These are phyloP conservation scores for Phytophthora gonapodyides DNA, from an alignment of 352 stramenopile genomes.

Conservation along the genomic window DNA sequence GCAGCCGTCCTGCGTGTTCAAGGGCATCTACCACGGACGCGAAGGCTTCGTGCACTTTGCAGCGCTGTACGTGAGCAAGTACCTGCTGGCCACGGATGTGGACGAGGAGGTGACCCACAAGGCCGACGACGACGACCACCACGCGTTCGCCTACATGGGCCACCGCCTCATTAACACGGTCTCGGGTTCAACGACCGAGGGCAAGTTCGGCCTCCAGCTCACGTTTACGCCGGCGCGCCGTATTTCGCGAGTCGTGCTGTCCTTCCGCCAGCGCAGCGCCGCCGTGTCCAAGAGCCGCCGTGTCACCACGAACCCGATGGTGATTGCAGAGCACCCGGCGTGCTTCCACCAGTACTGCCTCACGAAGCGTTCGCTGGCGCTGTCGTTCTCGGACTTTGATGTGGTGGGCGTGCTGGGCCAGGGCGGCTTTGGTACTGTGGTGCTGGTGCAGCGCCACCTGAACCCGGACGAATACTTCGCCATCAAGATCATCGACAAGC, in stretches of 20 bases:
- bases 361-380: constrained; percentile 78
- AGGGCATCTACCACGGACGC: constrained; percentile 86
- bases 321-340: constrained; percentile 71
- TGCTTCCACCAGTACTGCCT: constrained; percentile 87
- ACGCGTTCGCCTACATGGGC: constrained; percentile 60
- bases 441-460: constrained; percentile 80
- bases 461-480: constrained; percentile 82
- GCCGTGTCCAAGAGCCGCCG: constrained; percentile 48
- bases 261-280: constrained; percentile 70
- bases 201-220: constrained; percentile 81
- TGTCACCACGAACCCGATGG: constrained; percentile 76
- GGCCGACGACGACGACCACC: constrained; percentile 76
- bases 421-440: constrained; percentile 79
- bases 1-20: constrained; percentile 85
- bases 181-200: constrained; percentile 71
- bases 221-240: constrained; percentile 82
- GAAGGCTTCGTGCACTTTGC: constrained; percentile 88
- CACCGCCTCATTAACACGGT: constrained; percentile 77
- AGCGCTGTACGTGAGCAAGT: constrained; percentile 82
- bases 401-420: constrained; percentile 84
- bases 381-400: constrained; percentile 88
- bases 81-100: constrained; percentile 60
- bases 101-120: constrained; percentile 56
- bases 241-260: constrained; percentile 84
- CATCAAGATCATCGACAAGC: constrained; percentile 90